Base-by-base conservation (phyloP, 1,284 basidiomycete genomes). In the Coniferiporia sulphurascens region DNA sequence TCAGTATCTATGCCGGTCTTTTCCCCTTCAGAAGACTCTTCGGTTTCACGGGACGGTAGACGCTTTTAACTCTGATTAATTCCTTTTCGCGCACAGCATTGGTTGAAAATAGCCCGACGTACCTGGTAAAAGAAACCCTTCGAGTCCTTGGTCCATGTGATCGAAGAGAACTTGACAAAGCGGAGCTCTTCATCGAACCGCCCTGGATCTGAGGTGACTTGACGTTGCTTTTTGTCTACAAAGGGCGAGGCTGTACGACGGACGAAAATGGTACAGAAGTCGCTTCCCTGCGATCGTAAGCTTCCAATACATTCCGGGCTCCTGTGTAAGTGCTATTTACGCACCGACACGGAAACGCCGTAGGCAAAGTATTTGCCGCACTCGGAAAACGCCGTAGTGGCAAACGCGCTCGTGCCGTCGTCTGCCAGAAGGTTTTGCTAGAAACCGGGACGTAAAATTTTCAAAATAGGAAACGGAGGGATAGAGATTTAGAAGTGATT, bases 41-140 rank as follows among this genome's bases (percentile, higher is more conserved):
- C 79, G 12, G 76, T 76, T 46, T 75, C 72, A 2, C 77, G 77
- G 12, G 75, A 75, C 5, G 86, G 86, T 66, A 80, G 87, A 34
- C 86, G 78, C 86, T 79, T 61, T 75, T 62, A n/a, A 38, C 21
- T 3, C 12, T 36, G 7, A 44, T 22, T 54, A 32, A 41, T 15
- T 10, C 13, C 36, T 41, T 15, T 17, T 12, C 55, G 27, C 5
- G 27, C 27, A 27, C 27, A 32, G 38, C 12, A 38, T 45, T 7
- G 44, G 56, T 21, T 41, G 64, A 22, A 27, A 32, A 55, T 27
- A 46, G 55, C 45, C 45, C 15, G 9, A 62, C 68, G 48, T 64
- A 87, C 87, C 76, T 91, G 88, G 70, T 93, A 93, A 73, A 91
- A 90, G 71, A 93, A 91, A 0, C 90, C 89, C 63, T 84, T 85